Conservation (phyloP, 768 basidiomycete genomes). For the Gymnopilus junonius region DNA sequence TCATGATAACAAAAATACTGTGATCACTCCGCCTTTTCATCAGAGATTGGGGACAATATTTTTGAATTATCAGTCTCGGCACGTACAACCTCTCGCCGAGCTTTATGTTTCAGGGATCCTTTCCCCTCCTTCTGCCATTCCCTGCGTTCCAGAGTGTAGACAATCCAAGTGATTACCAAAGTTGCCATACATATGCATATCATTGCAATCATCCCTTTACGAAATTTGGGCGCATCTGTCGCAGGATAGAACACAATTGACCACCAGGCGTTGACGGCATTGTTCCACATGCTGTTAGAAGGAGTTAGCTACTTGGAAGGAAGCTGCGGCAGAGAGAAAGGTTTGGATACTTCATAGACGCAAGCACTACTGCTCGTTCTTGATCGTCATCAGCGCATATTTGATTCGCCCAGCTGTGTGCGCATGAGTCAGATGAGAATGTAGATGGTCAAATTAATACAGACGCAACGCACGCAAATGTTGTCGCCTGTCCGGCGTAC, state of each 20-base stretch:
- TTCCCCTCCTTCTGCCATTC: slow-evolving; percentile 24
- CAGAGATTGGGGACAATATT: not conserved
- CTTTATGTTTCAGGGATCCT: not conserved
- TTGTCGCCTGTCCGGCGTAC: slow-evolving; percentile 77
- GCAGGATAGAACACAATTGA: slow-evolving; percentile 75
- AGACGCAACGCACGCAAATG: slow-evolving; percentile 59
- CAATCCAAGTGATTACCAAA: slow-evolving; percentile 54
- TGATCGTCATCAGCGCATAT: slow-evolving; percentile 73
- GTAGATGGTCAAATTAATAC: not conserved
- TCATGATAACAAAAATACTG: not conserved
- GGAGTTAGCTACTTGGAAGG: not conserved
- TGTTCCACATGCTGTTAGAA: slow-evolving; percentile 64
- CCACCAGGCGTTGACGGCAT: slow-evolving; percentile 73
- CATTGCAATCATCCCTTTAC: slow-evolving; percentile 73
- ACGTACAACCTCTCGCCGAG: not conserved
- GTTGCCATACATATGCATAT: slow-evolving; percentile 62
- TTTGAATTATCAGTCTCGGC: not conserved
- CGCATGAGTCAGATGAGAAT: not conserved
- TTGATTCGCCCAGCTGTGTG: slow-evolving; percentile 85
- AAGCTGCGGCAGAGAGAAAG: not conserved
- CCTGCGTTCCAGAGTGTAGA: slow-evolving; percentile 56
- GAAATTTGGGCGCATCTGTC: slow-evolving; percentile 69
- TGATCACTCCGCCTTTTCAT: not conserved
- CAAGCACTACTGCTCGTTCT: slow-evolving; percentile 70
- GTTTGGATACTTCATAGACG: slow-evolving; percentile 68